phyloP scores from a whole-genome alignment of 345 rosid species.

The Hibiscus trionum region DNA sequence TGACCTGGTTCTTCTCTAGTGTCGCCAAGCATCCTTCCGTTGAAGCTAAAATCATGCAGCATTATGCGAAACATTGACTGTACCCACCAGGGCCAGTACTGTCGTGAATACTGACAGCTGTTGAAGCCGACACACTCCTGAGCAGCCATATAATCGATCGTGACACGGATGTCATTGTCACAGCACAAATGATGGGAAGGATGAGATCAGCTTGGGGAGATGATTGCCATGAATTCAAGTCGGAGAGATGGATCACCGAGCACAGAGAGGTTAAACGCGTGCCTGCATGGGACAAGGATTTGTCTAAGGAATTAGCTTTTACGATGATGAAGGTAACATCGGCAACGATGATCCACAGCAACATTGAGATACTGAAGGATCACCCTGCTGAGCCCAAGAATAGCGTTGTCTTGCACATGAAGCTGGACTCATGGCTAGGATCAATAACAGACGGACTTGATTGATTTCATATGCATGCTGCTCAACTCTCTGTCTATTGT shows the following conservation, averaged over 20 bases:
- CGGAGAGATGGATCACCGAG: conserved; percentile 9
- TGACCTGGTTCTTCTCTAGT: conserved; percentile 10
- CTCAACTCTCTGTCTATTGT: background rate
- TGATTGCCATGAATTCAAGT: conserved; percentile 26
- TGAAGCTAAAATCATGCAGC: conserved; percentile 22
- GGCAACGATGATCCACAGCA: conserved; percentile 8
- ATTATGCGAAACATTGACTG: conserved; percentile 28
- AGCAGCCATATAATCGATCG: conserved; percentile 25
- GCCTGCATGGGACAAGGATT: background rate
- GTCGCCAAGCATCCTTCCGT: conserved; percentile 4
- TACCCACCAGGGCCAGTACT: conserved; percentile 25
- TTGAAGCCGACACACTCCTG: conserved; percentile 25
- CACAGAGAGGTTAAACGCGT: background rate
- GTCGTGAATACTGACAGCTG: conserved; percentile 10
- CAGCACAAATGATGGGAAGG: conserved; percentile 24
- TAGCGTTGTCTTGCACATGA: conserved; percentile 20
- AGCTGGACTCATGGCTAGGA: conserved; percentile 25
- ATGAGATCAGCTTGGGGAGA: conserved; percentile 15
- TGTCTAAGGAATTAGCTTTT: conserved; percentile 5
- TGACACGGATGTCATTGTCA: conserved; percentile 17
- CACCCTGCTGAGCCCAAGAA: conserved; percentile 18
- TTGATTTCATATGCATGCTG: background rate
- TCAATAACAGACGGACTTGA: conserved; percentile 5
- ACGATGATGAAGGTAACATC: conserved; percentile 18
- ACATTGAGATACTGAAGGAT: conserved; percentile 9